A percentile compares a stretch with the other conserved stretches of the same genome.
Evolutionary conservation across 305 asterid species (phyloP).

Genomic region (Fraxinus latifolia): DNA sequence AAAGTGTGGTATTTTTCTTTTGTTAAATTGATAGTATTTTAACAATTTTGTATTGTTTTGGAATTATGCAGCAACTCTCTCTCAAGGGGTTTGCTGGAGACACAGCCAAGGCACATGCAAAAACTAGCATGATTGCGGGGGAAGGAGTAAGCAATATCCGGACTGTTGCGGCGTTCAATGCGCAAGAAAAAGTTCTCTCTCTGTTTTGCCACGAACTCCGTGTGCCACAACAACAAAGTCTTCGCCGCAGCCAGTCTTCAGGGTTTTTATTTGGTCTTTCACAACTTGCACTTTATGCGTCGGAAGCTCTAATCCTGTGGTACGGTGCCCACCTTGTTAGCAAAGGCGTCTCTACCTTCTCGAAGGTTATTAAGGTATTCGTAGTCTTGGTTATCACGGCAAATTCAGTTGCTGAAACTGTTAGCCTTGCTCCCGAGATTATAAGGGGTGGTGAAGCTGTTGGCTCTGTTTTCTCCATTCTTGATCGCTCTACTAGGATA

Average conservation of each 20-base stretch:
- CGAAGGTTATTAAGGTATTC: conserved; percentile 88
- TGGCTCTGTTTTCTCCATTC: conserved; percentile 81
- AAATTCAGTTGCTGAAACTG: conserved; percentile 90
- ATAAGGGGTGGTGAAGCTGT: conserved; percentile 94
- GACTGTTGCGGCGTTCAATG: conserved; percentile 91
- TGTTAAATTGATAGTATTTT: not conserved
- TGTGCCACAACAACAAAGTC: conserved; percentile 65
- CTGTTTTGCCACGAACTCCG: conserved; percentile 69
- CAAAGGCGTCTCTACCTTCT: conserved; percentile 78
- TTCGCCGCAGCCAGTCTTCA: conserved; percentile 68
- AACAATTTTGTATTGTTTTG: conserved; percentile 8
- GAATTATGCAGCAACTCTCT: conserved; percentile 72
- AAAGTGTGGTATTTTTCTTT: not conserved
- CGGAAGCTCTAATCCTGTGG: conserved; percentile 93
- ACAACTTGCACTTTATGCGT: conserved; percentile 88
- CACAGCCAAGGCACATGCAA: conserved; percentile 95
- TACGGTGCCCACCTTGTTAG: conserved; percentile 83
- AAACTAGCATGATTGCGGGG: conserved; percentile 96
- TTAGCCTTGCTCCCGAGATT: conserved; percentile 92
- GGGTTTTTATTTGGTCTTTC: conserved; percentile 85
- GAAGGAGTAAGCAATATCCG: conserved; percentile 98
- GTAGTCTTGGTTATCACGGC: conserved; percentile 90
- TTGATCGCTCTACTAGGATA: conserved; percentile 70
- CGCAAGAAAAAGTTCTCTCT: conserved; percentile 75
- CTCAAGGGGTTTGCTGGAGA: conserved; percentile 97